Evolutionary conservation across 768 basidiomycete species (phyloP).

Genomic region (Xerocomellus dryophilus): DNA sequence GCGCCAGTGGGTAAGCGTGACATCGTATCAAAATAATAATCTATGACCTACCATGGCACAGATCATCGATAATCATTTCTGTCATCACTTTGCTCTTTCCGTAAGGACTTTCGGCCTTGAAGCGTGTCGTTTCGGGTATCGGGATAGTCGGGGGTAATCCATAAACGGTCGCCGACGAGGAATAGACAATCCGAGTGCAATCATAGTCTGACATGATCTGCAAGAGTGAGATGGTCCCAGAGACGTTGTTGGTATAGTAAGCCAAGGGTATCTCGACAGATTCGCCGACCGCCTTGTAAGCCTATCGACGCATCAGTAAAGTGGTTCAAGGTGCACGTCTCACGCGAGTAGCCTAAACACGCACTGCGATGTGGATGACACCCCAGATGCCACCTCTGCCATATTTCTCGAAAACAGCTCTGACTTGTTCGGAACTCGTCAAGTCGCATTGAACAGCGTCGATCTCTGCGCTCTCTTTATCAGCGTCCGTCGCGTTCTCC

Average conservation of each 20-base stretch:
- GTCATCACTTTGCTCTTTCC: slow-evolving; percentile 96
- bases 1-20: slow-evolving; percentile 12
- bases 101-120: slow-evolving; percentile 89
- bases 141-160: slow-evolving; percentile 90
- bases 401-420: slow-evolving; percentile 78
- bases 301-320: slow-evolving; percentile 43
- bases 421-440: slow-evolving; percentile 66
- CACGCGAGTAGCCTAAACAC: slow-evolving; percentile 29
- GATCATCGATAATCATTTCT: slow-evolving; percentile 85
- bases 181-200: slow-evolving; percentile 89
- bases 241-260: slow-evolving; percentile 94
- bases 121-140: slow-evolving; percentile 86
- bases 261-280: slow-evolving; percentile 88
- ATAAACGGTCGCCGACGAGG: slow-evolving; percentile 97
- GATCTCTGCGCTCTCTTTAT: slow-evolving; percentile 70
- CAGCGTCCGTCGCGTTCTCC: slow-evolving; percentile 57
- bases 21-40: neutral
- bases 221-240: slow-evolving; percentile 80
- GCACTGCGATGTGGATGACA: slow-evolving; percentile 89
- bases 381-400: slow-evolving; percentile 93
- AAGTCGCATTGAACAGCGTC: slow-evolving; percentile 73
- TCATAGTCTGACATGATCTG: slow-evolving; percentile 84
- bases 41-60: slow-evolving; percentile 63
- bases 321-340: neutral
- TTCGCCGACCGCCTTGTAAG: slow-evolving; percentile 97